Percentiles rank a stretch among this genome's conserved stretches.
phyloP scores from a whole-genome alignment of 2,329 filamentous ascomycete genomes.

The Sphaerostilbella broomeana region DNA sequence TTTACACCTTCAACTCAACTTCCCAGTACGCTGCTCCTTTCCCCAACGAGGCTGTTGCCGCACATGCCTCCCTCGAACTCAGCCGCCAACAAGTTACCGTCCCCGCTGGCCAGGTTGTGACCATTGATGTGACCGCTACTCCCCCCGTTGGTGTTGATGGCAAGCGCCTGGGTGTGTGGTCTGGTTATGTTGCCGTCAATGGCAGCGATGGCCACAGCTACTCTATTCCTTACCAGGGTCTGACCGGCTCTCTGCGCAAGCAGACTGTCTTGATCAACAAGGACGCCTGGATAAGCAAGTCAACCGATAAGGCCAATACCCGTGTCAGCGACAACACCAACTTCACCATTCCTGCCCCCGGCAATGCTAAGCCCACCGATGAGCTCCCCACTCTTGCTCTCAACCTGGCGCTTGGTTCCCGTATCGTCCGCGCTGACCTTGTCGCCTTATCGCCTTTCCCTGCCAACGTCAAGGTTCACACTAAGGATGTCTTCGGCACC shows the following conservation, averaged over 20 bases:
- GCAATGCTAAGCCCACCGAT: slow-evolving; percentile 26
- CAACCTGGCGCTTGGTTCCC: slow-evolving; percentile 39
- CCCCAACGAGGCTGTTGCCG: slow-evolving; percentile 37
- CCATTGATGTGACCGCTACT: slow-evolving; percentile 39
- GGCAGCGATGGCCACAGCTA: slow-evolving; percentile 32
- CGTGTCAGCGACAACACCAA: slow-evolving; percentile 29
- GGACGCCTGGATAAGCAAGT: slow-evolving; percentile 26
- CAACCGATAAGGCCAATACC: slow-evolving; percentile 24
- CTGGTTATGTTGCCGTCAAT: slow-evolving; percentile 36
- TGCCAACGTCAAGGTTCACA: slow-evolving; percentile 18
- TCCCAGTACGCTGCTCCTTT: slow-evolving; percentile 34
- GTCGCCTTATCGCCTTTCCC: slow-evolving; percentile 31
- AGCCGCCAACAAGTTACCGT: slow-evolving; percentile 38
- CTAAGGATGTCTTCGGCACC: slow-evolving; percentile 30
- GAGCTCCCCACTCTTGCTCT: slow-evolving; percentile 35
- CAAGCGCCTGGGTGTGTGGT: slow-evolving; percentile 35
- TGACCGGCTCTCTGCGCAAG: slow-evolving; percentile 30
- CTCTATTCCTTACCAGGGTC: slow-evolving; percentile 36
- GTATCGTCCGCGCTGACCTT: slow-evolving; percentile 37
- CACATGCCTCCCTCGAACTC: slow-evolving; percentile 38
- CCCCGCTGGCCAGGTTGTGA: slow-evolving; percentile 34
- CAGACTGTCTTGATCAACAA: slow-evolving; percentile 19
- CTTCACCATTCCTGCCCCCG: slow-evolving; percentile 37
- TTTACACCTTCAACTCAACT: slow-evolving; percentile 39
- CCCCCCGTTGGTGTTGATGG: slow-evolving; percentile 31